Conservation (phyloP, 306 rosid genomes). For the apple (Malus domestica) region DNA sequence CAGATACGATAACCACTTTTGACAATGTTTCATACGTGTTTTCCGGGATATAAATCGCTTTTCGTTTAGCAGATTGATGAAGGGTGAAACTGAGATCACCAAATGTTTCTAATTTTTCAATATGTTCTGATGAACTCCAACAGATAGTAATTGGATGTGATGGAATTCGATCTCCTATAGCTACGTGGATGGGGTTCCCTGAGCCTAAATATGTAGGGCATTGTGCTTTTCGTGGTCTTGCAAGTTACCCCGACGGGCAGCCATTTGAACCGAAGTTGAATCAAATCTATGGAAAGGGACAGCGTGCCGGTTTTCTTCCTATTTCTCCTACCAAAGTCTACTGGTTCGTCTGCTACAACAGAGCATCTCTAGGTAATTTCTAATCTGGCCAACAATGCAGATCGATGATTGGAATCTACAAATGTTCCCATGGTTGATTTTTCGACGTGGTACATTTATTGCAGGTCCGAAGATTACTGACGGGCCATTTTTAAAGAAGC, state of each 20-base stretch:
- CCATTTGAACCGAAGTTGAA: slow-evolving; percentile 53
- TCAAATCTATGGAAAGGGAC: slow-evolving; percentile 68
- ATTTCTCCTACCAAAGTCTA: slow-evolving; percentile 82
- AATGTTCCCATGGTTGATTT: neutral
- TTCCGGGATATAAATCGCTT: neutral
- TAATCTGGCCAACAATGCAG: too few relatives aligned
- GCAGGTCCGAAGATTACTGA: slow-evolving; percentile 66
- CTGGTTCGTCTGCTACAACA: slow-evolving; percentile 90
- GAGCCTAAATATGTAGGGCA: slow-evolving; percentile 65
- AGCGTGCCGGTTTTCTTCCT: slow-evolving; percentile 79
- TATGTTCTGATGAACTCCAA: neutral
- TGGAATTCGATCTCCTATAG: slow-evolving; percentile 77
- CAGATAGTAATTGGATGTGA: slow-evolving; percentile 90
- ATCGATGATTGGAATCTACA: neutral
- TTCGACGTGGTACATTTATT: neutral
- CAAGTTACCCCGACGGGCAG: slow-evolving; percentile 54
- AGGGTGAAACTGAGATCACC: neutral
- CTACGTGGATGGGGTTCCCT: slow-evolving; percentile 83
- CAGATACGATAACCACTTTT: too few relatives aligned
- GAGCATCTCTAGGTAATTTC: slow-evolving; percentile 56
- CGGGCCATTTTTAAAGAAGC: slow-evolving; percentile 40
- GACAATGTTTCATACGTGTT: neutral
- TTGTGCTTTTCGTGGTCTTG: slow-evolving; percentile 78
- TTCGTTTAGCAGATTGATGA: neutral
- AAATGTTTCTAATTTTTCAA: neutral